Evolutionary conservation across 345 rosid genomes (phyloP).

Genomic region (Dimocarpus longan): DNA sequence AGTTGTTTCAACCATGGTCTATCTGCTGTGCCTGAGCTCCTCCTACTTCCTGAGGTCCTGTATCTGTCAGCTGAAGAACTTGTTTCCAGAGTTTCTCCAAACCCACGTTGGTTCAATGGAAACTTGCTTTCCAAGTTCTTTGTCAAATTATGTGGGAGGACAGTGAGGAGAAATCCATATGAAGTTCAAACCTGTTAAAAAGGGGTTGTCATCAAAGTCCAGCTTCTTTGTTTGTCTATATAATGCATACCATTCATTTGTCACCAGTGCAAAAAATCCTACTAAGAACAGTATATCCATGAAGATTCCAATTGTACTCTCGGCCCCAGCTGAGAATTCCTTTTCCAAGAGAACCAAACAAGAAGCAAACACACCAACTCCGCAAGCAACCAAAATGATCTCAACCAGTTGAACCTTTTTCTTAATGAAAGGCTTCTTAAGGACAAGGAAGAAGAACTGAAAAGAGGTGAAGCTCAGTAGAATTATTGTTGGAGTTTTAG

Average conservation of each 20-base stretch:
- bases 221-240: slow-evolving; percentile 64
- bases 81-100: slow-evolving; percentile 38
- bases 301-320: slow-evolving; percentile 56
- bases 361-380: slow-evolving; percentile 59
- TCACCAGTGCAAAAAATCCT: slow-evolving; percentile 61
- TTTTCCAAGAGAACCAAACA: slow-evolving; percentile 49
- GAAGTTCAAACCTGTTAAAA: slow-evolving; percentile 61
- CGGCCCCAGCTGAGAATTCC: slow-evolving; percentile 41
- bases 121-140: slow-evolving; percentile 48
- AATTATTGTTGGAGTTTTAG: slow-evolving; percentile 52
- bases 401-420: slow-evolving; percentile 89
- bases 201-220: slow-evolving; percentile 49
- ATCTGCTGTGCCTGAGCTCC: slow-evolving; percentile 64
- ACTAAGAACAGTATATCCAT: slow-evolving; percentile 68
- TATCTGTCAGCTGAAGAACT: slow-evolving; percentile 46
- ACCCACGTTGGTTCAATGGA: slow-evolving; percentile 31
- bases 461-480: slow-evolving; percentile 66
- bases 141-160: slow-evolving; percentile 53
- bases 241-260: slow-evolving; percentile 74
- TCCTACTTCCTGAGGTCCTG: slow-evolving; percentile 46
- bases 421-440: slow-evolving; percentile 94
- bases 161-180: slow-evolving; percentile 55
- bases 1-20: slow-evolving; percentile 76
- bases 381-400: slow-evolving; percentile 61
- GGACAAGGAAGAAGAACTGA: slow-evolving; percentile 86